Base-by-base conservation (phyloP, 2,329 filamentous ascomycete genomes). In the Aspergillus aculeatus region DNA sequence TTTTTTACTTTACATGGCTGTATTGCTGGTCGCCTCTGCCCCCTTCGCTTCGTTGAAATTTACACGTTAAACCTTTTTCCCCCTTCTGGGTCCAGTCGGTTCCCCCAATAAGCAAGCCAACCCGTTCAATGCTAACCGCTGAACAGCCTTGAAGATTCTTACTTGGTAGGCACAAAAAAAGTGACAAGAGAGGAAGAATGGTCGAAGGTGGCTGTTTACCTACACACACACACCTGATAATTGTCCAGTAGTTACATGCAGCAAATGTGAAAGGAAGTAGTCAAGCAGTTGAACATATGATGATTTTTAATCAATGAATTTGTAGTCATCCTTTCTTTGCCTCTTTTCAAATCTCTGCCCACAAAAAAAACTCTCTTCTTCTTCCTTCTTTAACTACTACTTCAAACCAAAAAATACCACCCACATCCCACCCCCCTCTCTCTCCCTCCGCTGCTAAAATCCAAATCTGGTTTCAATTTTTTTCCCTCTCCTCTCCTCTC, bases 301-400 rank as follows among this genome's bases (percentile, higher is more conserved):
- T 19, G 38, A 19, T 44, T 44, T 44, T 19, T 44, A 44, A 44
- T 44, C 16, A 44, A 19, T 44, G 47, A 48, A 38, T 52, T 55
- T n/a, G 53, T 56, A 61, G 59, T 63, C 60, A 61, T 60, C 59
- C 58, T 59, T 62, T 63, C 61, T 63, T 65, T 60, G 58, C 56
- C 59, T 60, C 58, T 60, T 54, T 50, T 50, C 60, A 26, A 44
- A 44, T 44, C 47, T 57, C 57, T 59, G 52, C 61, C 61, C 61
- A 63, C 61, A 63, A 16, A 44, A 44, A 16, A 35, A 63, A 61
- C 61, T 59, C 57, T 63, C 61, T 55, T 57, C 50, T 51, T 57
- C 47, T 51, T 58, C 56, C 61, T 62, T 63, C 62, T 71, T 70
- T 66, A 66, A 69, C 68, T 72, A 64, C 64, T 67, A 64, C 67